phyloP scores from a whole-genome alignment of 306 rosid species.

The Castanea crenata region DNA sequence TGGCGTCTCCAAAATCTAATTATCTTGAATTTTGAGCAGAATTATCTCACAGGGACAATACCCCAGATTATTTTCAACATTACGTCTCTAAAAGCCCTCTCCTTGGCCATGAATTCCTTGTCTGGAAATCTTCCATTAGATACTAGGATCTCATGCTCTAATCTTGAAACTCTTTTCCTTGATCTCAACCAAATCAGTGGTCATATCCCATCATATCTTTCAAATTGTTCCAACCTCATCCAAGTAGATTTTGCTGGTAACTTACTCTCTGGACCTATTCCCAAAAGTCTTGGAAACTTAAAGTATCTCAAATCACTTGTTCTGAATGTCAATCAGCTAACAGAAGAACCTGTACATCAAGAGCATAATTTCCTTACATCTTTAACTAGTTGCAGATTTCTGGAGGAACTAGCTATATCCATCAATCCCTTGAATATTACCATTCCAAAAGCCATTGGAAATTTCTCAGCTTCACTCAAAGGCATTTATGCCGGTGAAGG shows the following conservation, averaged over 20 bases:
- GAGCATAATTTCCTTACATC: too few species aligned
- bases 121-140: not conserved
- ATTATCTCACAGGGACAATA: not conserved
- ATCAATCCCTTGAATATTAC: not conserved
- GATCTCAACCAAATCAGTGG: too few species aligned
- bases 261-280: not conserved
- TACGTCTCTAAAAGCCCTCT: not conserved
- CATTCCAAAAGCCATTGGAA: not conserved
- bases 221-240: not conserved
- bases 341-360: too few species aligned
- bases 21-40: fast-evolving
- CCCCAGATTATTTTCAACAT: not conserved
- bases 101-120: not conserved
- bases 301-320: too few species aligned
- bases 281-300: not conserved
- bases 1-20: not conserved
- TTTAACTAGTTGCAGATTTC: too few species aligned
- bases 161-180: too few species aligned
- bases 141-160: not conserved
- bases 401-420: not conserved
- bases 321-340: too few species aligned
- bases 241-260: fast-evolving
- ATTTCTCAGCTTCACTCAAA: not conserved
- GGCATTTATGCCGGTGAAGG: too few species aligned
- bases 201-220: not conserved